These are phyloP conservation scores for Senna siamea DNA, from an alignment of 306 rosid genomes.

Conservation along the genomic window DNA sequence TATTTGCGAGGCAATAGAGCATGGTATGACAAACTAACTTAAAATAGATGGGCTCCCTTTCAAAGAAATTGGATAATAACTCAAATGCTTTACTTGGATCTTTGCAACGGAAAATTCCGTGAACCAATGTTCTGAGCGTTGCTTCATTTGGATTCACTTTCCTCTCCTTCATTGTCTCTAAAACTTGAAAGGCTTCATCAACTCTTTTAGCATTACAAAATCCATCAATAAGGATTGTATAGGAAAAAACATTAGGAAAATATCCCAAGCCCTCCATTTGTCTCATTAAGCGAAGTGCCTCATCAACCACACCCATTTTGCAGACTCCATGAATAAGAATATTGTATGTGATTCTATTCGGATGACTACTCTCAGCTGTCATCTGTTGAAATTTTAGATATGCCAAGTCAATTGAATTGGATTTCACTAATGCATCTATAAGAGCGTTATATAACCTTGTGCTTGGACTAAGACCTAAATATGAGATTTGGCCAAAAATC, in stretches of 20 bases:
- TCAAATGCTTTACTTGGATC: slow-evolving; percentile 65
- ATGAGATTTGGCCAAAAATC: slow-evolving; percentile 70
- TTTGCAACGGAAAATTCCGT: slow-evolving; percentile 72
- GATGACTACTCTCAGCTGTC: slow-evolving; percentile 62
- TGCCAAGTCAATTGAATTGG: slow-evolving; percentile 84
- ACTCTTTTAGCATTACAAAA: slow-evolving; percentile 75
- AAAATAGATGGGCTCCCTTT: slow-evolving; percentile 45
- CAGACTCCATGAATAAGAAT: slow-evolving; percentile 84
- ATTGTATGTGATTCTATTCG: slow-evolving; percentile 86
- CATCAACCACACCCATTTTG: slow-evolving; percentile 76
- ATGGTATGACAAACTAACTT: slow-evolving; percentile 70
- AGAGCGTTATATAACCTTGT: slow-evolving; percentile 85
- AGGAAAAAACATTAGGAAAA: slow-evolving; percentile 77
- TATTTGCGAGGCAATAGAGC: slow-evolving; percentile 63
- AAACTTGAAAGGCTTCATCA: slow-evolving; percentile 67
- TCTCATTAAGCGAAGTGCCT: slow-evolving; percentile 74
- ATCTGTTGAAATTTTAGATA: slow-evolving; percentile 85
- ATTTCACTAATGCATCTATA: slow-evolving; percentile 80
- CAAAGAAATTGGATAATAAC: slow-evolving; percentile 54
- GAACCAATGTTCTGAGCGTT: slow-evolving; percentile 74
- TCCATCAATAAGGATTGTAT: slow-evolving; percentile 78
- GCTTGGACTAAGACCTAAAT: slow-evolving; percentile 61
- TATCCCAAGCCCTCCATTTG: slow-evolving; percentile 76
- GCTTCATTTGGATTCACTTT: slow-evolving; percentile 70
- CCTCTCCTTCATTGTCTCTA: slow-evolving; percentile 72